Conservation (phyloP, 2,329 filamentous ascomycete genomes). For the Curvularia lunata region DNA sequence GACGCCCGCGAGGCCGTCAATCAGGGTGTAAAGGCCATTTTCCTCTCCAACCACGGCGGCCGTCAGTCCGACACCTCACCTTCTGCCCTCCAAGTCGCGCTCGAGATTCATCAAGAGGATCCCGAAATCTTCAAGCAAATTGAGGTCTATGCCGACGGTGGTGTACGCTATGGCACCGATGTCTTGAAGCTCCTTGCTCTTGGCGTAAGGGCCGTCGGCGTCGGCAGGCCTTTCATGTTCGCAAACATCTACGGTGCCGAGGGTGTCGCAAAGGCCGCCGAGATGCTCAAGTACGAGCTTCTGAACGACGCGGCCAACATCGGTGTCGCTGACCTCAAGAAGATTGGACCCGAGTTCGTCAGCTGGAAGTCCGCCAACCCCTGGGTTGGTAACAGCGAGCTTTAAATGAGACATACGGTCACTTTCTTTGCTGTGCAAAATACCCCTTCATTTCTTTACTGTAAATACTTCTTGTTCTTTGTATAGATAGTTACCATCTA, state of each 20-base stretch:
- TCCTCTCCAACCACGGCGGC: constrained; percentile 53
- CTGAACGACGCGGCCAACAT: constrained; percentile 44
- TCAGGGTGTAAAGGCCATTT: constrained; percentile 48
- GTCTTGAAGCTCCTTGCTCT: constrained; percentile 49
- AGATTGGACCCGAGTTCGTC: constrained; percentile 35
- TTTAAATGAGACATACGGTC: background rate
- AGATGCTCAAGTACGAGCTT: constrained; percentile 60
- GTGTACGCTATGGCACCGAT: constrained; percentile 50
- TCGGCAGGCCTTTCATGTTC: constrained; percentile 60
- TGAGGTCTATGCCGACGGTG: constrained; percentile 52
- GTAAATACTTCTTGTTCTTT: constrained; percentile 3
- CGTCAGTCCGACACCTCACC: constrained; percentile 59
- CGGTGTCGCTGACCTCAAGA: constrained; percentile 40
- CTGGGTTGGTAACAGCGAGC: constrained; percentile 19
- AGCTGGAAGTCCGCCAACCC: constrained; percentile 27
- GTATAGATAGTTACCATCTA: background rate
- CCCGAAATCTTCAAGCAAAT: constrained; percentile 50
- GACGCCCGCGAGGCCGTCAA: constrained; percentile 48
- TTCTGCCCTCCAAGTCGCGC: constrained; percentile 74
- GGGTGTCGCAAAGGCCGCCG: constrained; percentile 64
- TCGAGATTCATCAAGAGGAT: constrained; percentile 70
- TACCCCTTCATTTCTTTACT: background rate
- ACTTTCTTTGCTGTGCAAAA: background rate
- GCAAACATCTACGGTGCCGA: constrained; percentile 63
- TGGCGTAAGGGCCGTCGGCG: constrained; percentile 51